These are phyloP conservation scores for Carex pumila DNA, from an alignment of 176 grass and related monocot genomes.

Conservation along the genomic window DNA sequence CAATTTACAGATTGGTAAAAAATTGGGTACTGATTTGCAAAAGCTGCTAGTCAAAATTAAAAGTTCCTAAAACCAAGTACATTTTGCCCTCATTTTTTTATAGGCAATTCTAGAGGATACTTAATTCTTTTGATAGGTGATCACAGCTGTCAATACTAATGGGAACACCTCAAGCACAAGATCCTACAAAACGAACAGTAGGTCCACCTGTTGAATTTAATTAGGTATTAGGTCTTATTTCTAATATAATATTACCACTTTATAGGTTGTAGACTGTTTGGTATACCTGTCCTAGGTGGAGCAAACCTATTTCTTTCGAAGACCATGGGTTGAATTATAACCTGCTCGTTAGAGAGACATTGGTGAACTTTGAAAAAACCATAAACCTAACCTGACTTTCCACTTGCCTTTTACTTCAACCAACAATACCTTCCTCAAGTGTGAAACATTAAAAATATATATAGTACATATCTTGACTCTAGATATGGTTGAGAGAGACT, in stretches of 20 bases:
- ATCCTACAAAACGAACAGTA: background rate
- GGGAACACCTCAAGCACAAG: background rate
- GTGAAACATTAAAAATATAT: background rate
- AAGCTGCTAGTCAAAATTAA: background rate
- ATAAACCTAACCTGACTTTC: conserved; percentile 12
- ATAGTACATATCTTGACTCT: background rate
- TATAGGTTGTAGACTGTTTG: conserved; percentile 16
- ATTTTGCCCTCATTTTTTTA: background rate
- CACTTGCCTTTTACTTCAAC: background rate
- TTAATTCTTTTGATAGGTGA: background rate
- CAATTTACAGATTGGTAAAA: background rate
- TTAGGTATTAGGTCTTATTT: conserved; percentile 15
- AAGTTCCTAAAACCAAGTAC: background rate
- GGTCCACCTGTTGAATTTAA: conserved; percentile 20
- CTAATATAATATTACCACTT: conserved; percentile 2
- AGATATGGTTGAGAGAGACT: conserved; percentile 1
- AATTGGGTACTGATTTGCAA: background rate
- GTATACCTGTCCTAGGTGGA: conserved; percentile 1
- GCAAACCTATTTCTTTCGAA: conserved; percentile 1
- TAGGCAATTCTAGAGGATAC: background rate
- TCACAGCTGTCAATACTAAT: background rate
- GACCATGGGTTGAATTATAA: background rate
- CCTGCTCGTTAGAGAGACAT: background rate
- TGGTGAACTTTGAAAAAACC: conserved; percentile 4
- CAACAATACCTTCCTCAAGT: background rate